A percentile compares a stretch with the other conserved stretches of the same genome.
phyloP scores from a whole-genome alignment of 2,329 filamentous ascomycete genomes.

The Aspergillus sp. region DNA sequence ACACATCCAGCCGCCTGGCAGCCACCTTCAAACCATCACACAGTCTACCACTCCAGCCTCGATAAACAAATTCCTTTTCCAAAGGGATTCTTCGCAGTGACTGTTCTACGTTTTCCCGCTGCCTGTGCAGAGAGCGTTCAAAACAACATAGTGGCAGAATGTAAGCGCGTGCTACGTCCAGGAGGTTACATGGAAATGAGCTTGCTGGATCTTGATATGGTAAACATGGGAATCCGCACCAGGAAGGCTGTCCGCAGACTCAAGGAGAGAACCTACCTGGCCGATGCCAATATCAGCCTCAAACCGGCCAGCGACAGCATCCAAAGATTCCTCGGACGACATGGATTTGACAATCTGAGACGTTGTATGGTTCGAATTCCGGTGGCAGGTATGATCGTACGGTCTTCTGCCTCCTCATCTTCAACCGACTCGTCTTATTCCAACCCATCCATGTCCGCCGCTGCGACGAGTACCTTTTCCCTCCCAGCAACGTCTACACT shows the following conservation, averaged over 20 bases:
- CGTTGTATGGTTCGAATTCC: slow-evolving; percentile 46
- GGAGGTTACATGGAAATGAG: slow-evolving; percentile 48
- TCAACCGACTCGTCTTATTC: slow-evolving; percentile 36
- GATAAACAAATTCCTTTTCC: slow-evolving; percentile 43
- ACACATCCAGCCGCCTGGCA: slow-evolving; percentile 39
- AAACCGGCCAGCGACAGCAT: slow-evolving; percentile 45
- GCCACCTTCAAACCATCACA: slow-evolving; percentile 39
- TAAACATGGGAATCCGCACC: slow-evolving; percentile 46
- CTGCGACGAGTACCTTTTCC: slow-evolving; percentile 6
- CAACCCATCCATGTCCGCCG: slow-evolving; percentile 25
- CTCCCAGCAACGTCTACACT: neutral
- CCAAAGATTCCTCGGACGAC: slow-evolving; percentile 40
- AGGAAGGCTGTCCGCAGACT: slow-evolving; percentile 41
- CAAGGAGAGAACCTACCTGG: slow-evolving; percentile 42
- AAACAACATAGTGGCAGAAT: slow-evolving; percentile 43
- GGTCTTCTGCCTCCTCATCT: slow-evolving; percentile 38
- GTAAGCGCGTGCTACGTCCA: slow-evolving; percentile 44
- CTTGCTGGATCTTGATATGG: slow-evolving; percentile 46
- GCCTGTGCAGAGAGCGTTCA: slow-evolving; percentile 41
- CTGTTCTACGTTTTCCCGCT: slow-evolving; percentile 43
- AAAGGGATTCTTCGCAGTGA: slow-evolving; percentile 42
- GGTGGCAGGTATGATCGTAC: slow-evolving; percentile 40
- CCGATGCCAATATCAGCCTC: slow-evolving; percentile 39
- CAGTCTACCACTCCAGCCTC: slow-evolving; percentile 37
- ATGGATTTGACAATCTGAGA: slow-evolving; percentile 46